Base-by-base conservation (phyloP, 192 early-diverging fungal species). In the Linnemannia exigua region DNA sequence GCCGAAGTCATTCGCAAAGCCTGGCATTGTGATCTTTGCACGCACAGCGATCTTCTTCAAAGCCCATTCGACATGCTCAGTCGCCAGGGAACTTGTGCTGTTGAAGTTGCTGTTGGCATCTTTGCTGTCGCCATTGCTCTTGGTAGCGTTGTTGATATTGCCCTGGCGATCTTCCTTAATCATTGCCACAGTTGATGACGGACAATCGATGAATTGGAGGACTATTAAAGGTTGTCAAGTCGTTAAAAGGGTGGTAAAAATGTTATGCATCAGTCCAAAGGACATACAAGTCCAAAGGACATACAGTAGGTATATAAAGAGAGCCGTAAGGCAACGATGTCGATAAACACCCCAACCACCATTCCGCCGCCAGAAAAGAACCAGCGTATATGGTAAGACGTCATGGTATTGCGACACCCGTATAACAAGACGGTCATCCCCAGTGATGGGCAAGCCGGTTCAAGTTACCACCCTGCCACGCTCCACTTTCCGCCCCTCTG, bases 401-500 rank as follows among this genome's bases (percentile, higher is more conserved):
- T 25, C 11, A 58, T 1, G 25, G 54, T 25, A 28, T 28, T 11
- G 51, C 5, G n/a, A 58, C 22, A 25, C 54, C 11, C 54, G 25
- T 58, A 58, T 58, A 58, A 28, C 6, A 28, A 58, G n/a, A 25
- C 6, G 54, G 25, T 9, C 25, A 58, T 58, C n/a, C 54, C 54
- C 54, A 58, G 54, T 28, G 54, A 58, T 28, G 54, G n/a, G 54
- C 54, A 58, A 58, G 54, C n/a, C 54, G 17, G 54, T 28, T 58
- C 54, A 58, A 28, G 54, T 58, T 58, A 58, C 54, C 54, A 28
- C 54, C n/a, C n/a, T 58, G 54, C 5, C 54, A 58, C 25, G 54
- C 54, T 58, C 54, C 54, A 58, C 54, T 58, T 58, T 58, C 54
- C 54, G 54, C 54, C 54, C 54, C 54, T 58, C 54, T 58, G 54